Conservation (phyloP, 1,284 basidiomycete genomes). For the Cyathus pygmaeus region DNA sequence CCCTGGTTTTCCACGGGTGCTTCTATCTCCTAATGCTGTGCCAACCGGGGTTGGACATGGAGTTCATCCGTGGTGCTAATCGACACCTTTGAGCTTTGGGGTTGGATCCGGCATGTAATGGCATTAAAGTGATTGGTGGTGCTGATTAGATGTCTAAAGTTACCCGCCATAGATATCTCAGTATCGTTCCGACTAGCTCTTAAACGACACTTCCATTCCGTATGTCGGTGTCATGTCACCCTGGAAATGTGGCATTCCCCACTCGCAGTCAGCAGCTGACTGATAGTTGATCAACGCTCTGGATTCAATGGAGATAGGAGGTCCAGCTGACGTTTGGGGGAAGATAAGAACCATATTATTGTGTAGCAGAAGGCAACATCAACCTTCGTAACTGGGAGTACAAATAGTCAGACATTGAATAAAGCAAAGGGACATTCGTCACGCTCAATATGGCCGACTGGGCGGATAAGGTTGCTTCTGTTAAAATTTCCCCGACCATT, state of each 20-base stretch:
- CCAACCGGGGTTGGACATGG: too few species aligned
- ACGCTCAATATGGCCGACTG: neutral
- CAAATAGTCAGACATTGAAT: neutral
- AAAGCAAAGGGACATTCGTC: neutral
- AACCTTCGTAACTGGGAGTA: neutral
- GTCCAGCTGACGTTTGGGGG: neutral
- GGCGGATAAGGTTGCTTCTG: constrained; percentile 7
- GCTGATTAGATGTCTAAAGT: neutral
- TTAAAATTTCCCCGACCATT: constrained; percentile 24
- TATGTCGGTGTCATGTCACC: neutral
- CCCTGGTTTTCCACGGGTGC: too few species aligned
- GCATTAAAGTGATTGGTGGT: neutral
- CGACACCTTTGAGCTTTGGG: too few species aligned
- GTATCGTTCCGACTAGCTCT: neutral
- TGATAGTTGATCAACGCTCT: neutral
- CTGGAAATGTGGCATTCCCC: neutral
- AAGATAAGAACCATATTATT: too few species aligned
- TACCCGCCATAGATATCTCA: neutral
- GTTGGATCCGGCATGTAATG: neutral
- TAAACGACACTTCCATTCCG: neutral
- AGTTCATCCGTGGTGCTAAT: too few species aligned
- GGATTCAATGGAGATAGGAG: neutral
- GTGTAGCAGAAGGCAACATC: too few species aligned
- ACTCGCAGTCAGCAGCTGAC: neutral
- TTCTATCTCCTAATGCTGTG: too few species aligned